A percentile compares a stretch with the other conserved stretches of the same genome.
phyloP scores from a whole-genome alignment of 495 filamentous ascomycete species.

The Neurospora sp. region DNA sequence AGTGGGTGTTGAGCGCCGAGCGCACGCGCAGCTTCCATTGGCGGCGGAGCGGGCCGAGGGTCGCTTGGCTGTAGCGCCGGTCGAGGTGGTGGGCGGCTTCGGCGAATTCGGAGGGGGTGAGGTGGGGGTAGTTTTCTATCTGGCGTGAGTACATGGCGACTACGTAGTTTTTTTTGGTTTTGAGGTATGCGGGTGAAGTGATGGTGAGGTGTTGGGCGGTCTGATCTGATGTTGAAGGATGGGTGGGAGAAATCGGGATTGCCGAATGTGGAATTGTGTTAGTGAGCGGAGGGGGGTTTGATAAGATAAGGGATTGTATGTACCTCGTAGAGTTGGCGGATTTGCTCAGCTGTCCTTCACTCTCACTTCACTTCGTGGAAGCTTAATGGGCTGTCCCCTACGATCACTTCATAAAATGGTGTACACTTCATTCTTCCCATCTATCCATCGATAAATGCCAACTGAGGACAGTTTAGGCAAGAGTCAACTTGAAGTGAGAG shows the following conservation, averaged over 20 bases:
- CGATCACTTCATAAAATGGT: no score
- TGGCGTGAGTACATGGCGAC: constrained; percentile 11
- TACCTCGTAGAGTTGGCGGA: no score
- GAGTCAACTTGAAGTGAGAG: not conserved
- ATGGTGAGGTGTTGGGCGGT: not conserved
- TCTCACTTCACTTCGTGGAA: no score
- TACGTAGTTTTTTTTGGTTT: no score
- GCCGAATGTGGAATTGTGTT: not conserved
- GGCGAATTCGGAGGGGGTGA: constrained; percentile 49
- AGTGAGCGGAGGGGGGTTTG: not conserved
- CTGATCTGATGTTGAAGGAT: not conserved
- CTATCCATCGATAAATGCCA: no score
- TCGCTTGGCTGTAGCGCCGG: constrained; percentile 41
- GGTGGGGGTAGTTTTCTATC: constrained; percentile 42
- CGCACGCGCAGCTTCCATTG: constrained; percentile 31
- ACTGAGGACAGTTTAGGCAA: no score
- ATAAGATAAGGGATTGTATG: not conserved
- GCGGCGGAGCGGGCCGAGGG: constrained; percentile 35
- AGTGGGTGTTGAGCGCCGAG: constrained; percentile 24
- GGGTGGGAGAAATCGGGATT: not conserved
- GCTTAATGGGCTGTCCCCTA: no score
- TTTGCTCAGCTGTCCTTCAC: no score
- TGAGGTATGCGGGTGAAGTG: not conserved
- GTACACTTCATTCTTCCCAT: no score
- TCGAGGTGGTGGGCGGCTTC: constrained; percentile 50